Evolutionary conservation across 352 stramenopile genomes (phyloP), one percentile per base, ranked within the genome.

Genomic region (Phytophthora tubulina): DNA sequence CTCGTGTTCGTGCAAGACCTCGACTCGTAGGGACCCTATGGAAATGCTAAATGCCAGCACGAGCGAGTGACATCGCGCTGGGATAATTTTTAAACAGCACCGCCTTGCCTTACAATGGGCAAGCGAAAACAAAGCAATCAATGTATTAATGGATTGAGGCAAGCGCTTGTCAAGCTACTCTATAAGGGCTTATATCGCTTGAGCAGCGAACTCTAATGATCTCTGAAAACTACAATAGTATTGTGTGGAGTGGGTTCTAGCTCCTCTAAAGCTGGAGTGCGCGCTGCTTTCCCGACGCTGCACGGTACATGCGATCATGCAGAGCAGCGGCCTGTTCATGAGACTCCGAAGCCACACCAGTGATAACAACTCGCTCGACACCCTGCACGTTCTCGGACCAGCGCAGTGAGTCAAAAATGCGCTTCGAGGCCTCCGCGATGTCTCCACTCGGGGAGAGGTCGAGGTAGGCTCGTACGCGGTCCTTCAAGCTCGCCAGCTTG

Each of bases 381-480:
- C 67, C 81, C 0, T 79, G 64, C 11, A 97, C 79, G 53, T 80
- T 86, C 70, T 98, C 92, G 0, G 90, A 84, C 88, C 89, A 96
- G 39, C 92, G 88, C 71, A 98, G 55, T 42, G 84, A 80, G 59
- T 93, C 89, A 33, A 97, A 98, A 54, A 98, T 90, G 53, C 79
- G 68, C 35, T 91, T 78, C 33, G 88, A 93, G 9, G 90, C 91
- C 46, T 95, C 86, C 0, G 64, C 41, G 7, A 96, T 72, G 64
- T 95, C 81, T 14, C 92, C 92, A 2, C 44, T 56, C 0, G 81
- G 63, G 6, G 90, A 96, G 17, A 98, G 75, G 49, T 97, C 90
- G n/a, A 84, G 70, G 68, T 96, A 98, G 27, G 78, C 86, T 54
- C 81, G 72, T 41, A 88, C 86, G 6, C 71, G 72, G 49, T 70